phyloP scores from a whole-genome alignment of 73 alveolate species.

The Tetrahymena thermophila region DNA sequence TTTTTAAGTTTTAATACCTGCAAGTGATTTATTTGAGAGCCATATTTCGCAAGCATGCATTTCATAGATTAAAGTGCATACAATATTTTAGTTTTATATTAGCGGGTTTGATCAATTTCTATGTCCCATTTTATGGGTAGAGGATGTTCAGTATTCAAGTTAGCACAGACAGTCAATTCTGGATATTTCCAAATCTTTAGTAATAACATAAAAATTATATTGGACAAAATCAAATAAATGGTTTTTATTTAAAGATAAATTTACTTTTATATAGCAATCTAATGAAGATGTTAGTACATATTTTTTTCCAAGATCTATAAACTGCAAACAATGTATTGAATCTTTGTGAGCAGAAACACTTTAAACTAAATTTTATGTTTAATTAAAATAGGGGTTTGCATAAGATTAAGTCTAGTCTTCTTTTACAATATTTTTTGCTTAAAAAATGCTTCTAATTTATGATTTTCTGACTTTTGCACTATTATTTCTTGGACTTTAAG shows the following conservation, averaged over 20 bases:
- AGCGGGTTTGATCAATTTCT: background rate
- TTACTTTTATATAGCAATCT: background rate
- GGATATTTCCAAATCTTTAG: background rate
- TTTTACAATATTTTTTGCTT: background rate
- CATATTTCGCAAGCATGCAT: background rate
- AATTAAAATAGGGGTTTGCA: background rate
- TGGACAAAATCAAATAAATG: background rate
- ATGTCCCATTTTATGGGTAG: background rate
- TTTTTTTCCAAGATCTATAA: background rate
- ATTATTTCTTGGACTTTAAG: background rate
- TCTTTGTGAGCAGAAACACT: background rate
- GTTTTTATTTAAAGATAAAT: background rate
- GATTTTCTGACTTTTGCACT: background rate
- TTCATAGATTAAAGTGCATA: background rate
- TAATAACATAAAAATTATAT: background rate
- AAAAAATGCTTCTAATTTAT: background rate
- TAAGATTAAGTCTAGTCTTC: background rate
- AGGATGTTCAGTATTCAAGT: background rate
- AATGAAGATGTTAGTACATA: background rate
- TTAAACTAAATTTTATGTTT: background rate
- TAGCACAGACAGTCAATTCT: background rate
- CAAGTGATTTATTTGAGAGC: background rate
- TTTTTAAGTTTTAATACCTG: background rate
- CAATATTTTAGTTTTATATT: background rate
- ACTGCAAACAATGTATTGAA: background rate